Evolutionary conservation across 2,329 filamentous ascomycete species (phyloP), one percentile per base, ranked within the genome.

Genomic region (Penicillium corylophilum): DNA sequence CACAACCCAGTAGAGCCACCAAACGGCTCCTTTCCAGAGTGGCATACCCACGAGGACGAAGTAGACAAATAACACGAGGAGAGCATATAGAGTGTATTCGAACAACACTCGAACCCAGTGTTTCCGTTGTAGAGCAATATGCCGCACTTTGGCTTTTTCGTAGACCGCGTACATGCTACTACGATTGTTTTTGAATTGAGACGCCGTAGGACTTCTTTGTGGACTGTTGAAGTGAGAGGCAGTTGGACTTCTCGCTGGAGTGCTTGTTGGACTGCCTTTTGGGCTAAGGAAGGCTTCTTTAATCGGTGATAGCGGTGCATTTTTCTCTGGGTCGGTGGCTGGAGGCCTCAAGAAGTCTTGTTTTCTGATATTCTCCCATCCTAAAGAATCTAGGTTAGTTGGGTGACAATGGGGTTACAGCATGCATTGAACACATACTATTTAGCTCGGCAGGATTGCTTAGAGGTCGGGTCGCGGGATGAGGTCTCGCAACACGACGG

Each of bases 41-140:
- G 77, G 76, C 47, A 72, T 50, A 4, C 76, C 76, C 9, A 79
- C 59, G 1, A 78, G 63, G n/a, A 77, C 72, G 20, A 79, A 76
- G 51, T 78, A 78, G 26, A 76, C 62, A 48, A 77, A 73, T 12
- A 62, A 63, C 3, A 72, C 16, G 38, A 73, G 56, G 7, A 74
- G 26, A 2, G 66, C 31, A 46, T 77, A 77, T 24, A 74, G 57
- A 28, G 62, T 53, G 44, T 69, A 73, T 57, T 76, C 71, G 46
- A 77, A 76, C 5, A 65, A 46, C 1, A 68, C 12, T 48, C 72
- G 71, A 20, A 66, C 66, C 65, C 66, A 72, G 39, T 66, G 62
- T 39, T 65, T 64, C 18, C 71, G 60, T 46, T 71, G 58, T 16
- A 60, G 46, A 22, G 56, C 57, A n/a, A 56, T 48, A 1, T 49